These are phyloP conservation scores for Circinella umbellata DNA, from an alignment of 371 early-diverging fungal genomes.

Conservation along the genomic window DNA sequence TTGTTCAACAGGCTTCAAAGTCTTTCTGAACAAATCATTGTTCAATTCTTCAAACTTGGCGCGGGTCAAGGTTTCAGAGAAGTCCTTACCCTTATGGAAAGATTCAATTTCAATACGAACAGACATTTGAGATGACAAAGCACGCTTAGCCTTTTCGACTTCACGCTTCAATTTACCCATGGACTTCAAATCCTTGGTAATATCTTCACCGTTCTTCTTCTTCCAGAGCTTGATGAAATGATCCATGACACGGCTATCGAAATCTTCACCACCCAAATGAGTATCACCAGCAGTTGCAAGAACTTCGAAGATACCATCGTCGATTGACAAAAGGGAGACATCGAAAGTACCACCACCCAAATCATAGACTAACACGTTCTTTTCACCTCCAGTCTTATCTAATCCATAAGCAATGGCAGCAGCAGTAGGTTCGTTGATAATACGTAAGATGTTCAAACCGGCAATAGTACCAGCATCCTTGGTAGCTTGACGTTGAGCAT, in stretches of 20 bases:
- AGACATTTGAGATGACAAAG: constrained; percentile 85
- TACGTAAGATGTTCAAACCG: constrained; percentile 77
- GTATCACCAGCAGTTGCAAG: constrained; percentile 91
- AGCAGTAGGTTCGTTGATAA: constrained; percentile 95
- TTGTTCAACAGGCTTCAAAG: constrained; percentile 96
- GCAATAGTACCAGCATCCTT: constrained; percentile 84
- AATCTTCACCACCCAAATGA: constrained; percentile 96
- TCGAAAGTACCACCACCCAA: constrained; percentile 98
- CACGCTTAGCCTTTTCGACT: constrained; percentile 90
- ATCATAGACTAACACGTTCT: constrained; percentile 88
- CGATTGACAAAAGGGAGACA: constrained; percentile 88
- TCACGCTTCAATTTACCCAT: constrained; percentile 90
- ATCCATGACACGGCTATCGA: constrained; percentile 87
- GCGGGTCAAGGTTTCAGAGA: constrained; percentile 95
- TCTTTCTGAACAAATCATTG: constrained; percentile 90
- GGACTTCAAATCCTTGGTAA: constrained; percentile 74
- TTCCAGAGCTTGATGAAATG: constrained; percentile 79
- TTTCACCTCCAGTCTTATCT: constrained; percentile 71
- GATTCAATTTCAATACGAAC: constrained; percentile 82
- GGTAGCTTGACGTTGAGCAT: constrained; percentile 84
- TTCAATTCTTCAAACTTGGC: constrained; percentile 95
- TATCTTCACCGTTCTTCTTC: constrained; percentile 74
- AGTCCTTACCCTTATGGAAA: constrained; percentile 98
- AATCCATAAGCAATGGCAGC: constrained; percentile 95
- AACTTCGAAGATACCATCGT: constrained; percentile 89